These are phyloP conservation scores for Chrysoporthe deuterocubensis DNA, from an alignment of 2,329 filamentous ascomycete species.

Conservation along the genomic window DNA sequence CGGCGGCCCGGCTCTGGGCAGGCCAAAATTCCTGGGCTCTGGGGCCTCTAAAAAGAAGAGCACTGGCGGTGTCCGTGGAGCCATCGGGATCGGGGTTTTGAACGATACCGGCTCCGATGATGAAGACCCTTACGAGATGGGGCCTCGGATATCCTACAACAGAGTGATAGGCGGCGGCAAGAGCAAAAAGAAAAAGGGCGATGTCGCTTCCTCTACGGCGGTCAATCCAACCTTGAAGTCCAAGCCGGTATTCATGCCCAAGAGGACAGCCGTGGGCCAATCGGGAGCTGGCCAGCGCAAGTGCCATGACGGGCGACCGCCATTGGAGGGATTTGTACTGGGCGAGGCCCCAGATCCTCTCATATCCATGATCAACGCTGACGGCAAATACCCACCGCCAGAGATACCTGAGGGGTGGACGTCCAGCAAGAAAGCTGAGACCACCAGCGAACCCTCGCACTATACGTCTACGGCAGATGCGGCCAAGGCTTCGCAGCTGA, in stretches of 20 bases:
- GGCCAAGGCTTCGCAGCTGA: constrained; percentile 74
- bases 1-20: constrained; percentile 32
- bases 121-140: constrained; percentile 91
- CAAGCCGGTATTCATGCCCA: constrained; percentile 77
- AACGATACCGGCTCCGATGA: constrained; percentile 96
- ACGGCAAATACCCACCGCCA: constrained; percentile 64
- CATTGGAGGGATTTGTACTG: constrained; percentile 79
- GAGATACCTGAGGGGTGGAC: constrained; percentile 76
- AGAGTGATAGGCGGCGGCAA: constrained; percentile 80
- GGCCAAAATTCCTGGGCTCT: constrained; percentile 31
- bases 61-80: constrained; percentile 57
- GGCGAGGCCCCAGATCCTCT: constrained; percentile 56
- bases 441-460: constrained; percentile 35
- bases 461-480: constrained; percentile 76
- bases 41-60: constrained; percentile 48
- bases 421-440: constrained; percentile 55
- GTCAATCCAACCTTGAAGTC: constrained; percentile 67
- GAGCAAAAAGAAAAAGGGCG: constrained; percentile 72
- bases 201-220: constrained; percentile 48
- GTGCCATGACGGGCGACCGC: constrained; percentile 82
- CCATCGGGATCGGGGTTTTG: constrained; percentile 84
- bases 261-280: constrained; percentile 53
- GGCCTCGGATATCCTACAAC: constrained; percentile 88
- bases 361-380: constrained; percentile 46
- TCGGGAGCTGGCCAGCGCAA: constrained; percentile 59